These are phyloP conservation scores for Eucalyptus fibrosa DNA, from an alignment of 345 rosid species.

Conservation along the genomic window DNA sequence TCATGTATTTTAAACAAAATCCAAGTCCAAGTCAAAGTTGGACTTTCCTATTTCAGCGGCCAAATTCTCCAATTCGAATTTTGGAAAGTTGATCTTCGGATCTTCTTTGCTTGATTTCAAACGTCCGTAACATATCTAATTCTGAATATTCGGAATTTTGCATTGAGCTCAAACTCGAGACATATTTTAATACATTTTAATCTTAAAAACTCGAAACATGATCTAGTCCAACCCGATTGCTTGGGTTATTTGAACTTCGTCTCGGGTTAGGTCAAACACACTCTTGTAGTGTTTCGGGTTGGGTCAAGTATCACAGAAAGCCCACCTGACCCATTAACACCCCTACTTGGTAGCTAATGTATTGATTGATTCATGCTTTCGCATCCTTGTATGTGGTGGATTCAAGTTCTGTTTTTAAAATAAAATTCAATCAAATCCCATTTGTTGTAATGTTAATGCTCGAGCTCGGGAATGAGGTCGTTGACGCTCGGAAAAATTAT, in stretches of 20 bases:
- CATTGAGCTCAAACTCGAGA: fast-evolving
- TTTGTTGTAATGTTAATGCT: background rate
- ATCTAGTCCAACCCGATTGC: background rate
- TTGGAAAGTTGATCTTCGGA: too few species aligned
- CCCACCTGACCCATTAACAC: too few species aligned
- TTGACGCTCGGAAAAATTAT: background rate
- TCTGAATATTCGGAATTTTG: fast-evolving
- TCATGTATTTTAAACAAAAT: too few species aligned
- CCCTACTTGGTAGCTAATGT: too few species aligned
- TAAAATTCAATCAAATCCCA: background rate
- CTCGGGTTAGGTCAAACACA: background rate
- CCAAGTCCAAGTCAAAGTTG: too few species aligned
- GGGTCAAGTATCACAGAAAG: background rate
- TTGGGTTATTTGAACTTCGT: background rate
- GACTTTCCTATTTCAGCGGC: fast-evolving
- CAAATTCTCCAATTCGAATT: too few species aligned
- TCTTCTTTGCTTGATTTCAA: too few species aligned
- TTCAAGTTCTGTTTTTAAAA: too few species aligned
- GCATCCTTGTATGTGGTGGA: background rate
- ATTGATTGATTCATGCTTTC: too few species aligned
- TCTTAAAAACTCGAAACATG: background rate
- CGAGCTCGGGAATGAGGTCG: background rate
- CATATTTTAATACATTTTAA: too few species aligned
- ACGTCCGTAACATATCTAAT: too few species aligned
- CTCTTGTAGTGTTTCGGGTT: background rate